A percentile compares a stretch with the other conserved stretches of the same genome.
Conservation (phyloP, 345 rosid species). For the Salix dunnii region DNA sequence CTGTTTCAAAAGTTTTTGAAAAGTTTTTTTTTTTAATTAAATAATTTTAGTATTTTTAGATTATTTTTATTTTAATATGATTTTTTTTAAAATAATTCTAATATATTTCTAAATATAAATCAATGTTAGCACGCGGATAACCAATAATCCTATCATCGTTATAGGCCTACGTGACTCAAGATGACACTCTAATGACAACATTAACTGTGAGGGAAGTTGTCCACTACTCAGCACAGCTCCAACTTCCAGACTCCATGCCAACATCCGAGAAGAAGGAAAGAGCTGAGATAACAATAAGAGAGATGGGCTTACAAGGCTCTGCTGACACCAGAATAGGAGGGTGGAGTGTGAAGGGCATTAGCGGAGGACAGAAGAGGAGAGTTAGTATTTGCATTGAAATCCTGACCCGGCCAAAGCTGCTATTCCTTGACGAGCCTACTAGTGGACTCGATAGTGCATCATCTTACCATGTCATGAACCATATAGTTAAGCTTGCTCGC, state of each 20-base stretch:
- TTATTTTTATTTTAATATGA: too few species aligned
- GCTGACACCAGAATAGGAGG: conserved; percentile 53
- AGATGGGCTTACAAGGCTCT: conserved; percentile 49
- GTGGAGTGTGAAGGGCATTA: conserved; percentile 42
- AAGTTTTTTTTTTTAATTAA: too few species aligned
- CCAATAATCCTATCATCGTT: neutral
- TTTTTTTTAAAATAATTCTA: too few species aligned
- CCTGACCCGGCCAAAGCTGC: conserved; percentile 40
- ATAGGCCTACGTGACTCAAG: conserved; percentile 16
- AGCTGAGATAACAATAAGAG: conserved; percentile 43
- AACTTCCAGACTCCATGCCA: conserved; percentile 46
- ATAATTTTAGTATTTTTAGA: too few species aligned
- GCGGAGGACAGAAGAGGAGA: conserved; percentile 54
- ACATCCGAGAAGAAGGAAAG: conserved; percentile 37
- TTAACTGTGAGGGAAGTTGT: conserved; percentile 38
- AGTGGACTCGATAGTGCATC: conserved; percentile 57
- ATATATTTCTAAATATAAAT: too few species aligned
- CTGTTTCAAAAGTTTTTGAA: too few species aligned
- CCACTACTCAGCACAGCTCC: conserved; percentile 53
- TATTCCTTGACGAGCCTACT: conserved; percentile 54
- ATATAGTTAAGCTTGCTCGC: conserved; percentile 34
- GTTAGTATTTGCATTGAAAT: conserved; percentile 60
- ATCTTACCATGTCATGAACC: conserved; percentile 46
- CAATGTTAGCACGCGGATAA: too few species aligned
- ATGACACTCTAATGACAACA: conserved; percentile 12